Base-by-base conservation (phyloP, 2,329 filamentous ascomycete species). In the Graphium sp. region DNA sequence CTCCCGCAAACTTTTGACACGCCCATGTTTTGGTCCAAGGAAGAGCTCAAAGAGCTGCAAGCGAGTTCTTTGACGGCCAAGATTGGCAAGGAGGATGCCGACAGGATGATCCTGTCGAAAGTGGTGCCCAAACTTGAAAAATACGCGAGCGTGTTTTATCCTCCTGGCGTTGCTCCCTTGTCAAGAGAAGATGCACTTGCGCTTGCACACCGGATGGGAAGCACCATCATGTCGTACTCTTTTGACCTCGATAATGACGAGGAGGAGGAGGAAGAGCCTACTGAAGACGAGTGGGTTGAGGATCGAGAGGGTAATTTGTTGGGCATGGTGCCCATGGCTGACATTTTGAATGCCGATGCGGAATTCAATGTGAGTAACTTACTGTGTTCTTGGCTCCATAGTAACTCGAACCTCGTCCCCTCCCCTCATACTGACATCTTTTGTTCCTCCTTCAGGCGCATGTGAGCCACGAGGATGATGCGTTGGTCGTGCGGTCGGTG, bases 251-350 rank as follows among this genome's bases (percentile, higher is more conserved):
- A 70, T 26, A 58, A 58, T 6, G 54, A 60, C 0, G 65, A 65
- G 22, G 58, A 72, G 5, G 59, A 68, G 1, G 47, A 55, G 0
- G 67, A 71, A 11, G 60, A 66, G 3, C 66, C 74, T 2, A 66
- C 72, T 9, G 56, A 66, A 6, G 71, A 73, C 15, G 71, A 68
- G 24, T 77, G 74, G 56, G 60, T 76, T 2, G 71, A 75, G 32
- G 73, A 78, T 32, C 60, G 62, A 28, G 60, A 74, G 3, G 58
- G 57, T 7, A 53, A 58, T 1, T 53, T 64, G 46, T 81, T 92
- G 52, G 84, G 79, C 29, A 89, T 93, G 81, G 78, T 93, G 0
- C 83, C 84, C 2, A 67, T 94, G 58, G 84, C 84, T 2, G 85
- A 93, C 46, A 74, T 92, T 43, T 61, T 94, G 18, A 93, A 92